Evolutionary conservation across 805 yeast genomes (phyloP), one percentile per base, ranked within the genome.

Genomic region (Naumovozyma dairenensis): DNA sequence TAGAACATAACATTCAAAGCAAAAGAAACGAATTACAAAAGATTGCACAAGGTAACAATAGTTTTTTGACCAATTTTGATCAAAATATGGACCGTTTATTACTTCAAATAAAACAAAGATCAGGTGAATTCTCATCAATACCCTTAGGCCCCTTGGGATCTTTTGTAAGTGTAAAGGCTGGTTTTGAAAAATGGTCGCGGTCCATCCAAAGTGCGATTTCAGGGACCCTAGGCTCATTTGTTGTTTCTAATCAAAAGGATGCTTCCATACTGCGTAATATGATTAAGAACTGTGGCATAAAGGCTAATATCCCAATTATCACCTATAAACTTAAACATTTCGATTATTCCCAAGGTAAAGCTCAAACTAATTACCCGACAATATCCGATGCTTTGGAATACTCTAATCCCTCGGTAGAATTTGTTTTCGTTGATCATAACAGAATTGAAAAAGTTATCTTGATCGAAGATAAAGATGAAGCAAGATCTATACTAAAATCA

Each of bases 131-230:
- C 65, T 66, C 65, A 13, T 46, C 54, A 2, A 49, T 48, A 22
- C 94, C 94, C 0, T 55, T 79, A 13, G 97, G 97, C 0, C 98
- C 98, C 0, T 42, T 89, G 2, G 96, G 95, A 1, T 43, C 65
- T 3, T 59, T 60, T 38, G 63, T 85, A 2, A 63, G 70, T 4
- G 61, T 89, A 10, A 80, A 74, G 46, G 52, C 59, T 1, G 75
- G 68, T 6, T 72, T 57, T 45, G 57, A 65, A 15, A 42, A 48
- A 27, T 87, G 85, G 85, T 58, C 67, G 4, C 69, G 68, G 16
- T 55, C 80, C 4, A 50, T 87, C 5, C 93, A 83, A 45, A 55
- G 72, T 0, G 49, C 65, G 1, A 51, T 85, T 20, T 66, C 66
- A 2, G 56, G 60, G 7, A 55, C 72, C 0, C 53, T 82, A 6